Base-by-base conservation (phyloP, 2,329 filamentous ascomycete genomes). In the Penicillium nordicum region DNA sequence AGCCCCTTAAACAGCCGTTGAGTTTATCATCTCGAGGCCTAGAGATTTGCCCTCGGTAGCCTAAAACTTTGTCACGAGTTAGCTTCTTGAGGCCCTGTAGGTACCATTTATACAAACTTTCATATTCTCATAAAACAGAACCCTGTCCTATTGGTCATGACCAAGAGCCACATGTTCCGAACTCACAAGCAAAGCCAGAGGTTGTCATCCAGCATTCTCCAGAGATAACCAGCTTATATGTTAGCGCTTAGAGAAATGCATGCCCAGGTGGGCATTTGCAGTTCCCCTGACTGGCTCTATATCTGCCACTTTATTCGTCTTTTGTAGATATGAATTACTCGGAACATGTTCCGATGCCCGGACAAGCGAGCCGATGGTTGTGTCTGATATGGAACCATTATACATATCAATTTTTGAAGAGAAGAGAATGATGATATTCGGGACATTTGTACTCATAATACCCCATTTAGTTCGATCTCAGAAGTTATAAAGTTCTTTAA, bases 271-370 rank as follows among this genome's bases (percentile, higher is more conserved):
- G 30, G n/a, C 36, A n/a, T n/a, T n/a, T n/a, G n/a, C n/a, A n/a
- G 3, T 47, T 8, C 14, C 14, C 30, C 23, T 34, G 12, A 0
- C 9, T 16, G 18, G 7, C 12, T 37, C 16, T 9, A 4, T 27
- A 6, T 27, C 4, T 18, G 4, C 21, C 16, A 5, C 5, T 14
- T 14, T 34, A 27, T n/a, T 12, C 7, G 36, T 34, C 43, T 32
- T 34, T 2, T n/a, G n/a, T n/a, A 7, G 18, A n/a, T 4, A 12
- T 23, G 14, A 25, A 21, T 32, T n/a, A 8, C 18, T 55, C 53
- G 53, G 53, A 25, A 14, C 32, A n/a, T 7, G 18, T 37, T 55
- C 53, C 53, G 53, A 45, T 30, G 8, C 23, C 50, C 53, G 53
- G 53, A 25, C 40, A 4, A 50, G 16, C n/a, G 25, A 50, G 23